Conservation (phyloP, 805 yeast genomes). For the Lachancea mirantina region DNA sequence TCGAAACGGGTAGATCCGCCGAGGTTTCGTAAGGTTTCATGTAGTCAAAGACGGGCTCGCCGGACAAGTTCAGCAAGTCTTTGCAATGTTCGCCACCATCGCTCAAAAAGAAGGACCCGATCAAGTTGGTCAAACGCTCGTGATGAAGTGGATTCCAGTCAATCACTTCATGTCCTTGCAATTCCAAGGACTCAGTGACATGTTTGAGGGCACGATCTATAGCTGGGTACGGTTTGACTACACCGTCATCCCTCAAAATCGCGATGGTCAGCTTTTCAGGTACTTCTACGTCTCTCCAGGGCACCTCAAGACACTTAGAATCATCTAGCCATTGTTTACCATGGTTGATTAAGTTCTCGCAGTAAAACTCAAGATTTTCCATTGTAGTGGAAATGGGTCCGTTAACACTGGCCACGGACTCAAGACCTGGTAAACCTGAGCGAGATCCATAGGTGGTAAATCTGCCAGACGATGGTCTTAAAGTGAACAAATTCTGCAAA, state of each 20-base stretch:
- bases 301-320: conserved; percentile 35
- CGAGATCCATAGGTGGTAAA: conserved; percentile 34
- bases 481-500: conserved; percentile 35
- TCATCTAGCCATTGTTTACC: conserved; percentile 40
- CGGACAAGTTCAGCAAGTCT: conserved; percentile 32
- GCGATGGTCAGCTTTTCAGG: conserved; percentile 38
- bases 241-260: conserved; percentile 36
- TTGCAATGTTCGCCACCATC: conserved; percentile 40
- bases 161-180: conserved; percentile 45
- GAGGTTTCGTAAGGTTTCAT: conserved; percentile 35
- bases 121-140: conserved; percentile 28
- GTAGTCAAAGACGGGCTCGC: conserved; percentile 40
- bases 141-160: conserved; percentile 41
- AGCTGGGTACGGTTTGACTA: conserved; percentile 44
- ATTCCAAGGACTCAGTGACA: conserved; percentile 27
- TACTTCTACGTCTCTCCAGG: conserved; percentile 35
- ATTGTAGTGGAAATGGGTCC: conserved; percentile 42
- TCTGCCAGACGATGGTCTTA: conserved; percentile 42
- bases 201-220: conserved; percentile 38
- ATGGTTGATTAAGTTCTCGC: conserved; percentile 25
- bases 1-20: conserved; percentile 32
- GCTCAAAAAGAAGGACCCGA: conserved; percentile 35
- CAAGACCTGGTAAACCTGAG: conserved; percentile 33
- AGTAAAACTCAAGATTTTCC: conserved; percentile 33
- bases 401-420: conserved; percentile 35